A percentile compares a stretch with the other conserved stretches of the same genome.
phyloP scores from a whole-genome alignment of 345 rosid genomes.

The Salix dunnii region DNA sequence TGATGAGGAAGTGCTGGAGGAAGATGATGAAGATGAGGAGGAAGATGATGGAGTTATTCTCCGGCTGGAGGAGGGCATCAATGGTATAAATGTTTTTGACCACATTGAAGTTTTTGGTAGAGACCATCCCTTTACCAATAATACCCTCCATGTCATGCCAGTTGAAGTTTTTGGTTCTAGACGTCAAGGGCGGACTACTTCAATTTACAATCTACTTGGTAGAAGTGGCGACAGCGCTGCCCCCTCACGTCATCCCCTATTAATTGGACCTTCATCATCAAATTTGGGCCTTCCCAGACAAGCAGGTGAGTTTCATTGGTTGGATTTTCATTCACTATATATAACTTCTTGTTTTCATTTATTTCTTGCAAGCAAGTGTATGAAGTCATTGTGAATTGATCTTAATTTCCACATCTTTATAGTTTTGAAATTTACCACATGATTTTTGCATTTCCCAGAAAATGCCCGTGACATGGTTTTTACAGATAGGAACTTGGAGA shows the following conservation, averaged over 20 bases:
- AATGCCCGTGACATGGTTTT: constrained; percentile 43
- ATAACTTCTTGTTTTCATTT: neutral
- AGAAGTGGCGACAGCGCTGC: constrained; percentile 59
- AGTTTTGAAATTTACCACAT: neutral
- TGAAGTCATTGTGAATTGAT: neutral
- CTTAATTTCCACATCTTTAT: neutral
- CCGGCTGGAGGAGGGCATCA: constrained; percentile 80
- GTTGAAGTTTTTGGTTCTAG: constrained; percentile 96
- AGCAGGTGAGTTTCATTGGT: constrained; percentile 42
- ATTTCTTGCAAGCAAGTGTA: neutral
- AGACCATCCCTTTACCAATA: constrained; percentile 77
- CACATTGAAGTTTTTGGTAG: constrained; percentile 89
- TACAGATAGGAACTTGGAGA: constrained; percentile 53
- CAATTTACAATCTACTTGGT: constrained; percentile 89
- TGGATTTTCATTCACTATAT: neutral
- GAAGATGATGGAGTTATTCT: constrained; percentile 90
- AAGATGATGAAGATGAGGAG: constrained; percentile 85
- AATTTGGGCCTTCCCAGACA: constrained; percentile 47
- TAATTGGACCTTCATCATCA: constrained; percentile 56
- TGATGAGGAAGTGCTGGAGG: constrained; percentile 92
- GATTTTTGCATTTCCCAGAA: constrained; percentile 30
- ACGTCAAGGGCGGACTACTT: constrained; percentile 91
- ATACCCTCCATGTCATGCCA: constrained; percentile 90
- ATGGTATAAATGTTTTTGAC: constrained; percentile 88
- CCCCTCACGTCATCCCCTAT: constrained; percentile 83